A percentile compares a stretch with the other conserved stretches of the same genome.
Evolutionary conservation across 768 basidiomycete species (phyloP).

Genomic region (Agrocybe chaxingu): DNA sequence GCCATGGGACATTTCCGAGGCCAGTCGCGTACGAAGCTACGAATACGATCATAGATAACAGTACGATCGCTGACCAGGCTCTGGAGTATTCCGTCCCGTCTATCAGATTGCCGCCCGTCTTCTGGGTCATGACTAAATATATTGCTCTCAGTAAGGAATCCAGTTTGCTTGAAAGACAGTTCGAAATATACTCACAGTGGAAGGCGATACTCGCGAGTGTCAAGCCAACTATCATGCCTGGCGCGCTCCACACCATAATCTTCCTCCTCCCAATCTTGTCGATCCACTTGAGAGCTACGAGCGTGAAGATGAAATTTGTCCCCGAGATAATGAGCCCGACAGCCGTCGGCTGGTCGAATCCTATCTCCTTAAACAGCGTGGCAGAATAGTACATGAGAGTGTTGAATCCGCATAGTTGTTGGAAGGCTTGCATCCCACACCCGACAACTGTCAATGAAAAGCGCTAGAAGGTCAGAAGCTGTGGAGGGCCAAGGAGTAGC

Average conservation of each 20-base stretch:
- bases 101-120: slow-evolving; percentile 59
- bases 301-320: slow-evolving; percentile 77
- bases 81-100: slow-evolving; percentile 56
- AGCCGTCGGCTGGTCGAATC: slow-evolving; percentile 79
- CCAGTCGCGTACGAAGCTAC: slow-evolving; percentile 81
- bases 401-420: slow-evolving; percentile 84
- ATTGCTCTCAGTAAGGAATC: background rate
- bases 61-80: slow-evolving; percentile 63
- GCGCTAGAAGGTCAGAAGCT: background rate
- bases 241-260: slow-evolving; percentile 69
- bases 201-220: slow-evolving; percentile 63
- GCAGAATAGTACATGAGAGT: slow-evolving; percentile 76
- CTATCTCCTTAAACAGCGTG: slow-evolving; percentile 76
- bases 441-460: slow-evolving; percentile 49
- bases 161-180: background rate
- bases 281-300: slow-evolving; percentile 72
- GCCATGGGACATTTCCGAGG: slow-evolving; percentile 82
- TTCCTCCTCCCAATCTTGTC: slow-evolving; percentile 67
- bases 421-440: slow-evolving; percentile 80
- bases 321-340: slow-evolving; percentile 77
- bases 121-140: slow-evolving; percentile 49
- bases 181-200: slow-evolving; percentile 44
- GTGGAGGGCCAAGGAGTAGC: background rate
- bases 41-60: slow-evolving; percentile 82
- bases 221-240: slow-evolving; percentile 70